A percentile compares a stretch with the other conserved stretches of the same genome.
Evolutionary conservation across 2,329 filamentous ascomycete genomes (phyloP).

Genomic region (Trichoderma atroviride): DNA sequence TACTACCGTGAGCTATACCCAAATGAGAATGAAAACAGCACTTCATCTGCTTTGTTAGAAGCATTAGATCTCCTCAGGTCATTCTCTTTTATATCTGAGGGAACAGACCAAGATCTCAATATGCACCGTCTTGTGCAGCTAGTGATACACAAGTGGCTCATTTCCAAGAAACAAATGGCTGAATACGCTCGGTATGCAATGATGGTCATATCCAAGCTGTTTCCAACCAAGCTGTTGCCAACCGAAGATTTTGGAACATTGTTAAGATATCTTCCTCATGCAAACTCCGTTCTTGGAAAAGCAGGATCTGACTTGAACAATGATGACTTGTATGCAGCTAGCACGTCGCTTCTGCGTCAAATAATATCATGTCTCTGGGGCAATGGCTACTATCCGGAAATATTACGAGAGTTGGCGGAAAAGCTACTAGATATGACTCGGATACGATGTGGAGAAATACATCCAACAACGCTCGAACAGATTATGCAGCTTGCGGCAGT

Average conservation of each 20-base stretch:
- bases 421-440: background rate
- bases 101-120: constrained; percentile 28
- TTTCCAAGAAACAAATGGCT: background rate
- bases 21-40: background rate
- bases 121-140: constrained; percentile 42
- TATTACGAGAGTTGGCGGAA: background rate
- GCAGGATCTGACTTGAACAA: background rate
- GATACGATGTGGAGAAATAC: background rate
- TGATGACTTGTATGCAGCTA: background rate
- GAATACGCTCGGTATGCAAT: background rate
- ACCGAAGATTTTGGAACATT: background rate
- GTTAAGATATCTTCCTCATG: background rate
- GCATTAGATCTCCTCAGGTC: constrained; percentile 35
- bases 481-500: background rate
- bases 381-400: background rate
- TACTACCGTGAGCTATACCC: background rate
- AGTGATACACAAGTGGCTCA: constrained; percentile 38
- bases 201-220: background rate
- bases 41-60: constrained; percentile 16
- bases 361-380: background rate
- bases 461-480: background rate
- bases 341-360: background rate
- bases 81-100: constrained; percentile 34
- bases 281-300: background rate
- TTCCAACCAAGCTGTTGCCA: background rate